Percentiles rank a stretch among this genome's conserved stretches.
phyloP scores from a whole-genome alignment of 78 protist genomes.

The Guillardia theta region DNA sequence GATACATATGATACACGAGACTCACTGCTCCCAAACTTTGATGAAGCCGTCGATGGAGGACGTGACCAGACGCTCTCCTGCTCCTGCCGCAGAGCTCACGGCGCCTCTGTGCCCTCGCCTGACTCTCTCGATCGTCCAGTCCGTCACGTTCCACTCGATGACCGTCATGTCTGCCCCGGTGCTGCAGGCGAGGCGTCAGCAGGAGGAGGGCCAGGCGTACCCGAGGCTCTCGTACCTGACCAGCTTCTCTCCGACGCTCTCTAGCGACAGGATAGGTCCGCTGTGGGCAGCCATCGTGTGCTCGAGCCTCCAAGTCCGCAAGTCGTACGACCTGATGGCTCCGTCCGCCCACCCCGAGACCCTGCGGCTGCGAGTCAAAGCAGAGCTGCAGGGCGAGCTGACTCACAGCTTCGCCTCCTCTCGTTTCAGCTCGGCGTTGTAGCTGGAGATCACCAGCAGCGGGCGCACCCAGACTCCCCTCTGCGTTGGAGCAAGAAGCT shows the following conservation, averaged over 20 bases:
- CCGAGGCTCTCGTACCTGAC: background rate
- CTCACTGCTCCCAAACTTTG: constrained; percentile 1
- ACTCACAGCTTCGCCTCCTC: background rate
- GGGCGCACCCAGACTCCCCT: background rate
- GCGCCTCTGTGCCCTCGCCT: background rate
- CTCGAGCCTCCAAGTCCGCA: background rate
- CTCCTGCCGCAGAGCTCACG: background rate
- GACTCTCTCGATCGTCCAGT: background rate
- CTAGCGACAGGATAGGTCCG: background rate
- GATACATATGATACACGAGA: too few relatives aligned
- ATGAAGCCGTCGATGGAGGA: background rate
- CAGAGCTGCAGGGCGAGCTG: background rate
- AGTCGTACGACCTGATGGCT: background rate
- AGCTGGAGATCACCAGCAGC: background rate
- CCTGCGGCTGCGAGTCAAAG: background rate
- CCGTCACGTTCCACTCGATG: background rate
- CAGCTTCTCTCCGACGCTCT: background rate
- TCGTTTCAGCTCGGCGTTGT: background rate
- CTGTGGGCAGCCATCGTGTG: background rate
- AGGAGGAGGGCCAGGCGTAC: background rate
- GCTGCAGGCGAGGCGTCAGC: background rate
- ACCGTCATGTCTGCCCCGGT: constrained; percentile 5
- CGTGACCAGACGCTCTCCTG: background rate
- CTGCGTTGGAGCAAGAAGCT: background rate
- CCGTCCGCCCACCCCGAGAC: constrained; percentile 38